These are phyloP conservation scores for Russula sp. DNA, from an alignment of 768 basidiomycete species.

Conservation along the genomic window DNA sequence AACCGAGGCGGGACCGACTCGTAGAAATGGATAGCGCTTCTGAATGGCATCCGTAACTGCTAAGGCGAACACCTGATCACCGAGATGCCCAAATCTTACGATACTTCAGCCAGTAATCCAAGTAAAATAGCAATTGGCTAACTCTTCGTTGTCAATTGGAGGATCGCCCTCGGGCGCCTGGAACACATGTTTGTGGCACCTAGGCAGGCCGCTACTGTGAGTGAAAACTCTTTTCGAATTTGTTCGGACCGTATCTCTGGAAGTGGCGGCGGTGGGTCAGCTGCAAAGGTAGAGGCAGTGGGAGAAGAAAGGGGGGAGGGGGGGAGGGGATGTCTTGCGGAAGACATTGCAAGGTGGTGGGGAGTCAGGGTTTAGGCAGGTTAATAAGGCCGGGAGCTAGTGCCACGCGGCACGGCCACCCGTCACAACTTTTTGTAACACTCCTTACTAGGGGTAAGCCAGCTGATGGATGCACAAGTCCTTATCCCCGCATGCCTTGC, in stretches of 20 bases:
- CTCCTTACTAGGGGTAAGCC: slow-evolving; percentile 10
- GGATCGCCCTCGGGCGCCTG: not conserved
- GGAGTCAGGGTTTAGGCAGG: not conserved
- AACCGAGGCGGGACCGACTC: slow-evolving; percentile 19
- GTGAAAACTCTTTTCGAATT: slow-evolving; percentile 8
- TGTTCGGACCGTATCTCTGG: slow-evolving; percentile 2
- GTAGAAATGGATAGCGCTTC: not conserved
- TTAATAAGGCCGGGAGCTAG: not conserved
- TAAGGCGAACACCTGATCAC: slow-evolving; percentile 17
- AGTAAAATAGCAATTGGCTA: not conserved
- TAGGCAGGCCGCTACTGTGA: not conserved
- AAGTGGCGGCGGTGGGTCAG: not conserved
- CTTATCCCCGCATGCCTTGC: not conserved
- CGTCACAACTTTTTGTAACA: slow-evolving; percentile 4
- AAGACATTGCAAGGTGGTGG: not conserved
- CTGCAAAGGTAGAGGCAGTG: too few relatives aligned
- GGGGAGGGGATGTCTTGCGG: not conserved
- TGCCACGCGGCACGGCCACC: not conserved
- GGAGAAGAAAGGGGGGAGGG: not conserved
- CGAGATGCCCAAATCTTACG: slow-evolving; percentile 15
- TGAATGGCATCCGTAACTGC: slow-evolving; percentile 20
- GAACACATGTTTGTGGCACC: not conserved
- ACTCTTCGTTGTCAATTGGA: slow-evolving; percentile 6
- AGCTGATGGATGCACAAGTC: not conserved
- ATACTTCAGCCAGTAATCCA: not conserved